Percentiles rank a stretch among this genome's conserved stretches.
phyloP scores from a whole-genome alignment of 2,329 filamentous ascomycete genomes.

The Scleromitrula shiraiana region DNA sequence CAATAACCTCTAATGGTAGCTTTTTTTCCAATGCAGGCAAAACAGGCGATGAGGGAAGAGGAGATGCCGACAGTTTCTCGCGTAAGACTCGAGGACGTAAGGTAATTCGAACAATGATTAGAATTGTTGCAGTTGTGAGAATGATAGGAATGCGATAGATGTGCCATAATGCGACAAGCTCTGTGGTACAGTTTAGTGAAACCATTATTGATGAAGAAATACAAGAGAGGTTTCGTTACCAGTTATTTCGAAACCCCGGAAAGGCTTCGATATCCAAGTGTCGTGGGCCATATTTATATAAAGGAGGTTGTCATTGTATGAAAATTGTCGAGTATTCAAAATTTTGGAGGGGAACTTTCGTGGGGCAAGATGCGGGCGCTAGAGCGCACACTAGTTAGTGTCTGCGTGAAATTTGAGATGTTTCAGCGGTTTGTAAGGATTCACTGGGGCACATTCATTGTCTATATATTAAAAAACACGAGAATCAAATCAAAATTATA shows the following conservation, averaged over 20 bases:
- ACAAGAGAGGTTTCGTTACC: conserved; percentile 10
- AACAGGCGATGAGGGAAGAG: conserved; percentile 19
- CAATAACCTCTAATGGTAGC: neutral
- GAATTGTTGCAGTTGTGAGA: conserved; percentile 31
- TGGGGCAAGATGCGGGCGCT: conserved; percentile 1
- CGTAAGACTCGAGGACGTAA: conserved; percentile 28
- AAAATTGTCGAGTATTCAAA: neutral
- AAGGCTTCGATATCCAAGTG: conserved; percentile 12
- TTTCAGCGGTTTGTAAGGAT: no score
- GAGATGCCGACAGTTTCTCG: conserved; percentile 27
- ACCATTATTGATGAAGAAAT: neutral
- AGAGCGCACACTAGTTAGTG: neutral
- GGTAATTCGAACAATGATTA: conserved; percentile 30
- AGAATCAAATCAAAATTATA: no score
- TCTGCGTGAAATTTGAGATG: no score
- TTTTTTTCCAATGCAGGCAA: conserved; percentile 21
- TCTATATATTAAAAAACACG: no score
- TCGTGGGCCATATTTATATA: conserved; percentile 2
- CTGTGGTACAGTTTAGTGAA: conserved; percentile 12
- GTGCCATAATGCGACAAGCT: conserved; percentile 36
- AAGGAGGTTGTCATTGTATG: neutral
- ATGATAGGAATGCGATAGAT: conserved; percentile 38
- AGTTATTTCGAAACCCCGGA: conserved; percentile 14
- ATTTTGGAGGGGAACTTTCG: conserved; percentile 7
- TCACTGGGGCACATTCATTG: no score